Percentiles rank a stretch among this genome's conserved stretches.
These are phyloP conservation scores for Penicillium nucicola DNA, from an alignment of 495 filamentous ascomycete species.

Conservation along the genomic window DNA sequence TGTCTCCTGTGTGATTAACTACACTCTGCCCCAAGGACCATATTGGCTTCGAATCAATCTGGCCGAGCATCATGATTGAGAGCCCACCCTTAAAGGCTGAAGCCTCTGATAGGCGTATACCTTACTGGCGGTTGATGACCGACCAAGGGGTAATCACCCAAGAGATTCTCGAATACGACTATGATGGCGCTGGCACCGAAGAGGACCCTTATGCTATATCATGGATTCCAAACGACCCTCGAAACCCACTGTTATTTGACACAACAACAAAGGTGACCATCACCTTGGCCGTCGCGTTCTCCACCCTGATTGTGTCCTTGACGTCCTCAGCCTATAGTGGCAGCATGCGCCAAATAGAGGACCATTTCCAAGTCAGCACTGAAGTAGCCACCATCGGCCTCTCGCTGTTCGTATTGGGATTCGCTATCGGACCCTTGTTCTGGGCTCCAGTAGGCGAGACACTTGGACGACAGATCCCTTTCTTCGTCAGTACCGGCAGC, in stretches of 20 bases:
- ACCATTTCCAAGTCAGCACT: conserved; percentile 53
- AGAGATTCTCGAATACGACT: conserved; percentile 56
- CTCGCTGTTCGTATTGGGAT: conserved; percentile 73
- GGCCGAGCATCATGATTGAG: too few species aligned
- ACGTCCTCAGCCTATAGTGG: conserved; percentile 75
- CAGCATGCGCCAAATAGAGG: conserved; percentile 59
- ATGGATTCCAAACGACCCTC: conserved; percentile 68
- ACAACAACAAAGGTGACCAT: conserved; percentile 64
- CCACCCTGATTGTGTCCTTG: conserved; percentile 73
- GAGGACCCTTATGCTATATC: conserved; percentile 73
- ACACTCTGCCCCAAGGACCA: too few species aligned
- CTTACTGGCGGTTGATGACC: conserved; percentile 42
- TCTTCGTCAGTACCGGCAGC: conserved; percentile 60
- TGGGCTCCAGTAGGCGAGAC: conserved; percentile 70
- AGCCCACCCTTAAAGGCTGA: too few species aligned
- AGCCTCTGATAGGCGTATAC: conserved; percentile 13
- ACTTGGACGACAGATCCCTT: conserved; percentile 63
- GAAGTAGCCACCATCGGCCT: conserved; percentile 65
- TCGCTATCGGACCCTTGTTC: conserved; percentile 60
- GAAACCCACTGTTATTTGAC: conserved; percentile 67
- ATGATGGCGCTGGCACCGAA: conserved; percentile 66
- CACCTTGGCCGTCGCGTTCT: conserved; percentile 59
- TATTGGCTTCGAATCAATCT: too few species aligned
- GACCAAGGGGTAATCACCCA: conserved; percentile 55
- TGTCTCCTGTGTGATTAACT: too few species aligned